Conservation (phyloP, 2,329 filamentous ascomycete species). For the Penicillium polonicum region DNA sequence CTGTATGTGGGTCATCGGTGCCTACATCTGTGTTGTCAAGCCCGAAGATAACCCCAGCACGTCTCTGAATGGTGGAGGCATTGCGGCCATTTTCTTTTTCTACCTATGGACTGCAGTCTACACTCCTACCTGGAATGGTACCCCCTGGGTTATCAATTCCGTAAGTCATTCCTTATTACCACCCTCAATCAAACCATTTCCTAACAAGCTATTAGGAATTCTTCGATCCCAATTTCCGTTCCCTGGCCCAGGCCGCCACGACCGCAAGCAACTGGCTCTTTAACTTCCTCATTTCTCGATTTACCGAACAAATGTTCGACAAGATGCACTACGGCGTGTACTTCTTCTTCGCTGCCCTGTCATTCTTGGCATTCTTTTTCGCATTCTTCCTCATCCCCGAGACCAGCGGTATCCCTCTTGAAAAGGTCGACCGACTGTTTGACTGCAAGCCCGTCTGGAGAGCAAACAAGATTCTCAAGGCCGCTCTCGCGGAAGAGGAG, state of each 20-base stretch:
- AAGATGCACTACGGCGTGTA: constrained; percentile 61
- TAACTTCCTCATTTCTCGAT: constrained; percentile 38
- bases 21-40: constrained; percentile 36
- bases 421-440: constrained; percentile 65
- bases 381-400: constrained; percentile 65
- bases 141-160: constrained; percentile 72
- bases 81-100: constrained; percentile 61
- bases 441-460: constrained; percentile 39
- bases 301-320: constrained; percentile 44
- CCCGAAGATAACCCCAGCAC: constrained; percentile 28
- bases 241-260: constrained; percentile 69
- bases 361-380: constrained; percentile 58
- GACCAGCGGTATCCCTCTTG: constrained; percentile 65
- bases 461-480: constrained; percentile 37
- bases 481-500: constrained; percentile 36
- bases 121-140: constrained; percentile 70
- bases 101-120: constrained; percentile 74
- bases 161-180: constrained; percentile 15
- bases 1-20: constrained; percentile 37
- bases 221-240: constrained; percentile 68
- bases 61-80: constrained; percentile 31
- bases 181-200: background rate
- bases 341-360: constrained; percentile 66
- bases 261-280: constrained; percentile 38
- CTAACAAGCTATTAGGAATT: constrained; percentile 52